phyloP scores from a whole-genome alignment of 257 asterid genomes.

The Solanum chiquidenum region DNA sequence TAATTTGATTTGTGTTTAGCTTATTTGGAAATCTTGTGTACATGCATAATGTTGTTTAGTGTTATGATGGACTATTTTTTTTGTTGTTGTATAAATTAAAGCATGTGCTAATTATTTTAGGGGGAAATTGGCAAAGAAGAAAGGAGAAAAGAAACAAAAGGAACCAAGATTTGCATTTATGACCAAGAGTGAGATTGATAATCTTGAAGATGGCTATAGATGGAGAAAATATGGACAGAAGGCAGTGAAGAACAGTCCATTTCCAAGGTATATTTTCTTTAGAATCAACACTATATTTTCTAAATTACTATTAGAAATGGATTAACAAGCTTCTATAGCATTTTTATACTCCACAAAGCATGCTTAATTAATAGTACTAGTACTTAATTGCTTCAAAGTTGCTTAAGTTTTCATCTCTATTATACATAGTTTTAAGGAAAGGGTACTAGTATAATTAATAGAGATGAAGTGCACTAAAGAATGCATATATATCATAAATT shows the following conservation, averaged over 20 bases:
- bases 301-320: background rate
- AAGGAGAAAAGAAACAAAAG: conserved; percentile 48
- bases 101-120: background rate
- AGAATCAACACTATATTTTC: background rate
- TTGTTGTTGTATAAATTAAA: background rate
- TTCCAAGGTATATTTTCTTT: conserved; percentile 51
- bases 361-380: background rate
- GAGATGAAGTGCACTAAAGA: background rate
- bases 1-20: background rate
- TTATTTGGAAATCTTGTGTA: background rate
- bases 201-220: conserved; percentile 80
- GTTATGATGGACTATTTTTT: background rate
- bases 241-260: conserved; percentile 77
- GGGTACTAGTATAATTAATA: background rate
- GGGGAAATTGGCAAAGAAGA: conserved; percentile 30
- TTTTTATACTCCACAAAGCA: background rate
- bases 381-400: background rate
- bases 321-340: background rate
- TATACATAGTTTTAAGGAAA: background rate
- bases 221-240: conserved; percentile 93
- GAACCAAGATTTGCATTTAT: conserved; percentile 57
- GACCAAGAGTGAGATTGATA: conserved; percentile 74
- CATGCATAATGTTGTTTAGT: background rate
- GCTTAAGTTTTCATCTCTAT: background rate
- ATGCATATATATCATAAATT: background rate